Evolutionary conservation across 768 basidiomycete species (phyloP), one percentile per base, ranked within the genome.

Genomic region (Tulasnella sp.): DNA sequence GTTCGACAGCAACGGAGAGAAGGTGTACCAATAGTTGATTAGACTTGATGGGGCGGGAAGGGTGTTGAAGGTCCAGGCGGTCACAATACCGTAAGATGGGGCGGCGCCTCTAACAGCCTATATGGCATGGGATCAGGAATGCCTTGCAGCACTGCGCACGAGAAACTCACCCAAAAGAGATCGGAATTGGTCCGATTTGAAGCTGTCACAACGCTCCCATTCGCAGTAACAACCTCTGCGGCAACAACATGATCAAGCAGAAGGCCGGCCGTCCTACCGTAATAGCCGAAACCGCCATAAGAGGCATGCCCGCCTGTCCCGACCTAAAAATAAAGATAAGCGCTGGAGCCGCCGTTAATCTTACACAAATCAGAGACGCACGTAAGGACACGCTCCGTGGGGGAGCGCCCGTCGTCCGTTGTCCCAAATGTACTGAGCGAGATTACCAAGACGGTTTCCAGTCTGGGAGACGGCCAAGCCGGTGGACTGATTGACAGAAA

Each of bases 161-260:
- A 29, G 72, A 34, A 5, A 37, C 72, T 2, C 31, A 73, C 88
- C 83, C 86, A 89, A 80, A 88, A 89, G 0, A 90, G 82, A 74
- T 90, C 87, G 0, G 85, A 68, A 77, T 88, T 82, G 0, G 80
- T 75, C 1, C 82, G 77, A 15, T 79, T 79, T 1, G 85, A 85
- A 11, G 86, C 84, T 6, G 54, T 79, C 1, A 79, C 31, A 40
- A 76, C 45, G 2, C 78, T 80, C 0, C 81, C 81, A 75, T 81
- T 79, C 7, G 80, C 77, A 54, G 80, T 78, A 36, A 81, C 81
- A 73, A 80, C 77, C 36, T 82, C 79, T 67, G 74, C 80, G 15
- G 79, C 72, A 9, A 81, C 74, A 17, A 88, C 83, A 0, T 82
- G 83, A 79, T 90, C 89, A 5, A 88, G 80, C 0, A 85, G 82